Base-by-base conservation (phyloP, 176 grass and related monocot species). In the Chrysopogon serrulatus region DNA sequence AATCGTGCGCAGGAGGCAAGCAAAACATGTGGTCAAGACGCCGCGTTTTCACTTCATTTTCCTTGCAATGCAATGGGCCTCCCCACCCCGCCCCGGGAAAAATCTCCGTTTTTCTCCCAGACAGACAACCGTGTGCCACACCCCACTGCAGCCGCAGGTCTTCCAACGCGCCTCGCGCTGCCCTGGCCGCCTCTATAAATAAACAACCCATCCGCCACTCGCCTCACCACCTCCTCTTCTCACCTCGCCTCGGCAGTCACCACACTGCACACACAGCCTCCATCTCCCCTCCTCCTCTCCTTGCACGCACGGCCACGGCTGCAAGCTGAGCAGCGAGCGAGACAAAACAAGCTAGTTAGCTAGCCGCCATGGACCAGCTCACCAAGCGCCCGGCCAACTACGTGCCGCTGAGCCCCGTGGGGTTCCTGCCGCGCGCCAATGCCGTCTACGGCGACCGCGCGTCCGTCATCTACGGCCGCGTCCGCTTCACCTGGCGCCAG, bases 391-490 rank as follows among this genome's bases (percentile, higher is more conserved):
- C 65, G 0, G 91, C 91, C 8, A 97, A 97, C 86, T 76, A 87
- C 56, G 90, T 80, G 36, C 83, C 94, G 2, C 87, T 97, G 1
- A 97, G 80, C 70, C 94, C 94, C 6, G 28, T 94, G 24, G 70
- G 66, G 0, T 97, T 97, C 89, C 78, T 97, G 17, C 68, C 82
- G 14, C 86, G 94, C 33, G 91, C 94, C 43, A 84, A 86, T 80
- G 87, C 81, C 81, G 94, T 94, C 21, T 97, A 97, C 89, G 84
- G 83, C 77, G 87, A 88, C 73, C 91, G 91, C 81, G 11, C 68
- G 18, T 97, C 94, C 13, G 9, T 97, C 59, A 10, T 97, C 35
- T 97, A 90, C 79, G 78, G 85, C 12, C 56, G 78, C 5, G 88
- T 77, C 1, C 33, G 44, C 14, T 93, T 91, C 88, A 94, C 89